Evolutionary conservation across 1,284 basidiomycete species (phyloP).

Genomic region (Puccinia brachypodii): DNA sequence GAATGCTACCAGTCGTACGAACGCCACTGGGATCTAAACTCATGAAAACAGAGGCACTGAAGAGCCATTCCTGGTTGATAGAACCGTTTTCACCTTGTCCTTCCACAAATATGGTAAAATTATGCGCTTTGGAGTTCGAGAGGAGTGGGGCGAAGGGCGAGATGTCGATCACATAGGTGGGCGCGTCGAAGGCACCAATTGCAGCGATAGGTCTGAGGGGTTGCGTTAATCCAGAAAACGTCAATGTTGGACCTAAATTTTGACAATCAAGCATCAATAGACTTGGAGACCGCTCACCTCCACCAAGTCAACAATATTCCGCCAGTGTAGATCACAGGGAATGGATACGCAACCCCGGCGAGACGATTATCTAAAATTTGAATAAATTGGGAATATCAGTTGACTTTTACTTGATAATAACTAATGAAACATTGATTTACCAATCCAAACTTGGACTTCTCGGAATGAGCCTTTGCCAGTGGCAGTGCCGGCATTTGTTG

Average conservation of each 20-base stretch:
- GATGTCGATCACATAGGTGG: constrained; percentile 73
- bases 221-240: too few relatives aligned
- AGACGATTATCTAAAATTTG: constrained; percentile 62
- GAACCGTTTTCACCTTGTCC: constrained; percentile 68
- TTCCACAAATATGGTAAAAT: constrained; percentile 69
- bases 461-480: constrained; percentile 71
- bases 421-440: neutral
- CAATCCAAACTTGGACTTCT: constrained; percentile 74
- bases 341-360: constrained; percentile 75
- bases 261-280: neutral
- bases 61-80: constrained; percentile 72
- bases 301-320: constrained; percentile 71
- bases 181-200: constrained; percentile 74
- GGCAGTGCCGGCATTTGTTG: constrained; percentile 57
- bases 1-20: constrained; percentile 7
- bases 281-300: constrained; percentile 55
- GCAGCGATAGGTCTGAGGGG: constrained; percentile 67
- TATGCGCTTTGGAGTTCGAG: constrained; percentile 69
- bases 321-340: constrained; percentile 75
- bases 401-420: neutral
- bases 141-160: constrained; percentile 74
- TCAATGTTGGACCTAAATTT: too few relatives aligned
- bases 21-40: constrained; percentile 57
- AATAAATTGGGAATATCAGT: neutral
- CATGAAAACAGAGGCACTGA: constrained; percentile 69